Percentiles rank a stretch among this genome's conserved stretches.
Evolutionary conservation across 139 green algal species (phyloP).

Genomic region (Chlorella sp.): DNA sequence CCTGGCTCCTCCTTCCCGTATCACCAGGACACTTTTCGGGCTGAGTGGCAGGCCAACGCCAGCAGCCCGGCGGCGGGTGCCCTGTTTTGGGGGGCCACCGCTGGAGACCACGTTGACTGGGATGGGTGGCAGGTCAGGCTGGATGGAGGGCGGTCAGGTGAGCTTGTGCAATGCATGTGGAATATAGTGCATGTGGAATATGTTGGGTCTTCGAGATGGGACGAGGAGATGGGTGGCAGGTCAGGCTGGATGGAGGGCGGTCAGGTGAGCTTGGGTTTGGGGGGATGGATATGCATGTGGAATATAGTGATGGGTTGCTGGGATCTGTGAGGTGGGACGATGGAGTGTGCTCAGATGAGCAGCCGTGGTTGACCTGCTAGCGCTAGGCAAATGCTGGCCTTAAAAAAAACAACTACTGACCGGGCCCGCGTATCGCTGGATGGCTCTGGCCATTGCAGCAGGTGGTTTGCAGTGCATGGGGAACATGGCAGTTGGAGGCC

Average conservation of each 20-base stretch:
- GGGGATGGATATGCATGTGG: no score
- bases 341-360: no score
- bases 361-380: background rate
- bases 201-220: no score
- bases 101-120: background rate
- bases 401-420: no score
- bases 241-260: constrained; percentile 12
- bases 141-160: background rate
- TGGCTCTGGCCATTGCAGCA: no score
- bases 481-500: no score
- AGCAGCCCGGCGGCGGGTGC: background rate
- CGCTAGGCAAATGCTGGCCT: background rate
- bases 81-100: constrained; percentile 22
- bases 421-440: no score
- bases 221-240: background rate
- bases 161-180: no score
- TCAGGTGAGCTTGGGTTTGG: background rate
- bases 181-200: no score
- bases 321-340: no score
- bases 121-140: constrained; percentile 13
- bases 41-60: background rate
- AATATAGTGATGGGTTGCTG: no score
- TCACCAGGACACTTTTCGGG: background rate
- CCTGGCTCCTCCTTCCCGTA: background rate
- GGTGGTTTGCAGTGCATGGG: no score